A percentile compares a stretch with the other conserved stretches of the same genome.
Evolutionary conservation across 192 early-diverging fungal genomes (phyloP).

Genomic region (Gaertneriomyces sp.): DNA sequence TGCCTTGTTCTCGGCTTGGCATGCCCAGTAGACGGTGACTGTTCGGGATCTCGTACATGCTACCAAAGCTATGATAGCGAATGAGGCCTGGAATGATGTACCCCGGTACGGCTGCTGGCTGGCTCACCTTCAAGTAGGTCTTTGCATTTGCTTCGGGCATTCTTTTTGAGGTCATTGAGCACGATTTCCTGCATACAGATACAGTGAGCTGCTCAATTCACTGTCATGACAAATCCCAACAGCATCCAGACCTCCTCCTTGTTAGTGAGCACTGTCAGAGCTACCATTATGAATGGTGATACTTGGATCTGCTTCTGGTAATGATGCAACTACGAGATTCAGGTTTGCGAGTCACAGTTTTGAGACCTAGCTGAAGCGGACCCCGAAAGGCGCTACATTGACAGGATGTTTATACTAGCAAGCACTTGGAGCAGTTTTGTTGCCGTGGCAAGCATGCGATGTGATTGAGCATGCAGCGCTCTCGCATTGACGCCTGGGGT

Average conservation of each 20-base stretch:
- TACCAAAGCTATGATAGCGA: conserved; percentile 18
- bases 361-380: no score
- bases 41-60: conserved; percentile 23
- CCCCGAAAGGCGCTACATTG: no score
- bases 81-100: neutral
- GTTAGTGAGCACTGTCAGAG: conserved; percentile 25
- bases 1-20: conserved; percentile 14
- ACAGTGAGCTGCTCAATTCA: no score
- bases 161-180: conserved; percentile 28
- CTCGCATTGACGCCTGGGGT: no score
- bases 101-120: neutral
- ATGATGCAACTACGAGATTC: no score
- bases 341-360: no score
- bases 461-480: no score
- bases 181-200: conserved; percentile 20
- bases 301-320: no score
- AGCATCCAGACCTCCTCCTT: conserved; percentile 13
- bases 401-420: no score
- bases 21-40: conserved; percentile 30
- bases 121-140: conserved; percentile 15
- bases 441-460: no score
- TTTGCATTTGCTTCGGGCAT: conserved; percentile 26
- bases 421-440: no score
- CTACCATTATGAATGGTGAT: conserved; percentile 5
- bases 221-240: neutral